Evolutionary conservation across 2,329 filamentous ascomycete species (phyloP).

Genomic region (Penicillium janthinellum): DNA sequence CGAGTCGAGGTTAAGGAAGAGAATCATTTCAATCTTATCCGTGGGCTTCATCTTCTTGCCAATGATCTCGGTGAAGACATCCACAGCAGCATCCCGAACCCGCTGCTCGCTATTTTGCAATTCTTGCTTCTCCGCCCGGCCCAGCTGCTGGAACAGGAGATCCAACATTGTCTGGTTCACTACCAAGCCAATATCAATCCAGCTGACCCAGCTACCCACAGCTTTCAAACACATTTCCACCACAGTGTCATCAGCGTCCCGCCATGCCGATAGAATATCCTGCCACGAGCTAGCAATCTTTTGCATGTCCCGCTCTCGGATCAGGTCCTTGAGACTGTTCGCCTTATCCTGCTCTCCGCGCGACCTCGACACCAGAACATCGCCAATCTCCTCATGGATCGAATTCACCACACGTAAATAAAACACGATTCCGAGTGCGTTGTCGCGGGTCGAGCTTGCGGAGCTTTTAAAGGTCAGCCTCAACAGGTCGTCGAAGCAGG

Average conservation of each 20-base stretch:
- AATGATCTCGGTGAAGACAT: slow-evolving; percentile 93
- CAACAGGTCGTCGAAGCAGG: slow-evolving; percentile 88
- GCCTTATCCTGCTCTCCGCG: slow-evolving; percentile 80
- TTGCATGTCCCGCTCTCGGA: slow-evolving; percentile 81
- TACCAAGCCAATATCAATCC: slow-evolving; percentile 94
- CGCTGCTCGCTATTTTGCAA: slow-evolving; percentile 73
- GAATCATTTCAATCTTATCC: slow-evolving; percentile 93
- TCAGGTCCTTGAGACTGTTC: slow-evolving; percentile 84
- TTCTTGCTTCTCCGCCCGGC: slow-evolving; percentile 65
- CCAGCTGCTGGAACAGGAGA: slow-evolving; percentile 82
- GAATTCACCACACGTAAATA: slow-evolving; percentile 87
- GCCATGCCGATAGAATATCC: slow-evolving; percentile 80
- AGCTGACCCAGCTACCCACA: slow-evolving; percentile 97
- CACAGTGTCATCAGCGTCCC: slow-evolving; percentile 68
- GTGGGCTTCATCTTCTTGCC: slow-evolving; percentile 95
- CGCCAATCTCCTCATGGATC: slow-evolving; percentile 96
- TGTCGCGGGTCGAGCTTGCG: slow-evolving; percentile 62
- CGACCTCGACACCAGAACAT: slow-evolving; percentile 80
- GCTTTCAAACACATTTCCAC: slow-evolving; percentile 87
- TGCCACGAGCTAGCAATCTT: slow-evolving; percentile 91
- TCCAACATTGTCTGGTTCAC: slow-evolving; percentile 87
- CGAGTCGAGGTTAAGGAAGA: slow-evolving; percentile 81
- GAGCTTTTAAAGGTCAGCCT: slow-evolving; percentile 68
- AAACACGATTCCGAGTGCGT: slow-evolving; percentile 74
- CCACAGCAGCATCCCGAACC: slow-evolving; percentile 86